Base-by-base conservation (phyloP, 75 land plant species). In the Chamaecyparis obtusa region DNA sequence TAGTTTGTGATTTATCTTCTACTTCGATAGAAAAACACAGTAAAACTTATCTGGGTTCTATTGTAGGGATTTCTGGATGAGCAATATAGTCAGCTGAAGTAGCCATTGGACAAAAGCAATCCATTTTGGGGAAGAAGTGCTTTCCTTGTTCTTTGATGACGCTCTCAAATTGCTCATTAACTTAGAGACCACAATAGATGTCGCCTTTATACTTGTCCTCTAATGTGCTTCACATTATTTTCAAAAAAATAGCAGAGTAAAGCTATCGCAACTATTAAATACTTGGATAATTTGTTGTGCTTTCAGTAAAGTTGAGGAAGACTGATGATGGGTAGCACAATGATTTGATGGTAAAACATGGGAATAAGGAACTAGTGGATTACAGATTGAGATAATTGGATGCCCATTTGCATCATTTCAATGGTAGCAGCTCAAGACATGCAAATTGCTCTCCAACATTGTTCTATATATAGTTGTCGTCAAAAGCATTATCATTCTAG, bases 361-460 rank as follows among this genome's bases (percentile, higher is more conserved):
- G 98, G 85, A 93, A 90, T 69, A 86, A 87, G 72, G 88, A n/a
- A n/a, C n/a, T n/a, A n/a, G n/a, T n/a, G n/a, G n/a, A n/a, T n/a
- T n/a, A n/a, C n/a, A n/a, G n/a, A n/a, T 97, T 88, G 82, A 87
- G 69, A 36, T 92, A 88, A 89, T 90, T 95, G 86, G 97, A 97
- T 41, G 83, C 87, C 1, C 87, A 85, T 80, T 91, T 97, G 88
- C 99, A 97, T 49, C 95, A 93, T 60, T 92, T 97, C 86, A 95
- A 92, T 85, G 99, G 97, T 13, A 95, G 97, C 82, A 88, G 94
- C 87, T 93, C 95, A 81, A 97, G 99, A 97, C 94, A 90, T 37
- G 41, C 10, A n/a, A 43, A 36, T 76, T 36, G 41, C 79, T 36
- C 36, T 37, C 15, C 17, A 32, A 10, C 2, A 32, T 32, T 43